A percentile compares a stretch with the other conserved stretches of the same genome.
phyloP scores from a whole-genome alignment of 177 flowering plant genomes.

The Tripterygium wilfordii region DNA sequence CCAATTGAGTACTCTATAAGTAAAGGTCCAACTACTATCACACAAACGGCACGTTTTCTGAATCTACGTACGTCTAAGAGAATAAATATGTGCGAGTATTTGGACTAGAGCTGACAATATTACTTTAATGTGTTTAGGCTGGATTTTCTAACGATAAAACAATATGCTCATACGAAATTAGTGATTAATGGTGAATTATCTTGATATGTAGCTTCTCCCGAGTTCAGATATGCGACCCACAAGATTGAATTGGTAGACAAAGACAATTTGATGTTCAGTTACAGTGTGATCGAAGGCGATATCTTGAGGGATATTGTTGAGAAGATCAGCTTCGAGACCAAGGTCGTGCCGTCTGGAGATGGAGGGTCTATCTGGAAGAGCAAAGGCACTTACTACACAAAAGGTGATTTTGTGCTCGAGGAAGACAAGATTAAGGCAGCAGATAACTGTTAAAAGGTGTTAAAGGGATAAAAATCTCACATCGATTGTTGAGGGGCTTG shows the following conservation, averaged over 20 bases:
- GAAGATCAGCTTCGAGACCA: constrained; percentile 18
- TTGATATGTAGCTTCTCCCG: constrained; percentile 6
- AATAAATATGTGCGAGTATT: no score
- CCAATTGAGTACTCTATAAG: no score
- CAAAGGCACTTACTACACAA: constrained; percentile 13
- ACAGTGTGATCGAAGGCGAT: constrained; percentile 19
- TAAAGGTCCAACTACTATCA: no score
- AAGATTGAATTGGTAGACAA: constrained; percentile 8
- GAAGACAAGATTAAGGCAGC: constrained; percentile 27
- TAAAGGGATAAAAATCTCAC: no score
- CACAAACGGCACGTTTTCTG: no score
- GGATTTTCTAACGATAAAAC: no score
- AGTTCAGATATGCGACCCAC: constrained; percentile 19
- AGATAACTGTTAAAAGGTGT: no score
- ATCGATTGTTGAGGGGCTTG: no score
- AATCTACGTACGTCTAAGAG: no score
- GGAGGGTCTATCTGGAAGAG: constrained; percentile 31
- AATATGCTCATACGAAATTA: neutral
- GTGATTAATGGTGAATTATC: neutral
- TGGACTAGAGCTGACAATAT: no score
- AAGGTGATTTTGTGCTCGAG: constrained; percentile 6
- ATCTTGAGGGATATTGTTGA: constrained; percentile 12
- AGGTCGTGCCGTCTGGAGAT: constrained; percentile 11
- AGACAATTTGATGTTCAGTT: constrained; percentile 7
- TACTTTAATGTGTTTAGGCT: no score